phyloP scores from a whole-genome alignment of 192 early-diverging fungal genomes.

The Backusella parvicylindrica region DNA sequence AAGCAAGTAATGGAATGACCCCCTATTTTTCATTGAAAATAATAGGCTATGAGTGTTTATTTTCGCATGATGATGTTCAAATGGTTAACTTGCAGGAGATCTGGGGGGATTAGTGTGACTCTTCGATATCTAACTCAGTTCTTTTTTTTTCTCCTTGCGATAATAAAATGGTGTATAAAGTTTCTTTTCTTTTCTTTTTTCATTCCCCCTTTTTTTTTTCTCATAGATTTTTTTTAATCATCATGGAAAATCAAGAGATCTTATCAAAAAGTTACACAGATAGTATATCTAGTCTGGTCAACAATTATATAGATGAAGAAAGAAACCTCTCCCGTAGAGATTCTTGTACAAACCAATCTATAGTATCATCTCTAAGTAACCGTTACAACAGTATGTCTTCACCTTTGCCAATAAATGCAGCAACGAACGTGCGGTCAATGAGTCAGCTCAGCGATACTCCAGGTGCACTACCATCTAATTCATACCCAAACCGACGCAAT shows the following conservation, averaged over 20 bases:
- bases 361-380: not conserved
- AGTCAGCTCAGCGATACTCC: not conserved
- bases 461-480: not conserved
- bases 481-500: not conserved
- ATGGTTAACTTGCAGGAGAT: not conserved
- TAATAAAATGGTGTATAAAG: not conserved
- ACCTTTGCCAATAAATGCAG: not conserved
- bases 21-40: not conserved
- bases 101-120: not conserved
- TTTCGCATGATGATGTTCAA: not conserved
- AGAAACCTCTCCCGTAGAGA: not conserved
- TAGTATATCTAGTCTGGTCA: slow-evolving; percentile 3
- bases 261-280: slow-evolving; percentile 18
- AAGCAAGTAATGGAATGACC: slow-evolving; percentile 2
- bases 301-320: slow-evolving; percentile 1
- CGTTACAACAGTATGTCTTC: not conserved
- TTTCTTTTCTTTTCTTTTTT: not conserved
- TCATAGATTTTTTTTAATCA: not conserved
- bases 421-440: not conserved
- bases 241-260: not conserved
- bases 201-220: not conserved
- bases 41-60: not conserved
- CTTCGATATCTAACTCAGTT: not conserved
- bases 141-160: not conserved
- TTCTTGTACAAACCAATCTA: not conserved